Percentiles rank a stretch among this genome's conserved stretches.
Evolutionary conservation across 129 eudicot species (phyloP).

Genomic region (Pseudognaphalium luteoalbum): DNA sequence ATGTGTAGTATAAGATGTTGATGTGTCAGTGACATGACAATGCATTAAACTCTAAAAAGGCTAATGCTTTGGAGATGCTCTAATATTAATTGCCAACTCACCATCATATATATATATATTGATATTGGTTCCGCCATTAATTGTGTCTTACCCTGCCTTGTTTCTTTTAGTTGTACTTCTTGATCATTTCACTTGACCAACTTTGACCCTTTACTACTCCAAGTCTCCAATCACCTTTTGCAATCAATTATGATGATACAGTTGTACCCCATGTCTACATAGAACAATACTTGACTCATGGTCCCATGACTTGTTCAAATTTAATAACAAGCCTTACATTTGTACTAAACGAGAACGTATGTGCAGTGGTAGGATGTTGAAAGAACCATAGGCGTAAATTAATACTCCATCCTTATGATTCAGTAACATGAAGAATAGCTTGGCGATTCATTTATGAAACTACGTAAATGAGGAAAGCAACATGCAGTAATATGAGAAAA

Average conservation of each 20-base stretch:
- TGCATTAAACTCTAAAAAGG: too few species aligned
- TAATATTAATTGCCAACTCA: too few species aligned
- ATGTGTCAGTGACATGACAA: too few species aligned
- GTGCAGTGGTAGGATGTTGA: too few species aligned
- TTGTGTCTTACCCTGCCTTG: conserved; percentile 3
- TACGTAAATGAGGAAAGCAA: neutral
- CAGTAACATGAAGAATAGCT: neutral
- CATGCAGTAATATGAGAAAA: neutral
- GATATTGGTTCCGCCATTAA: neutral
- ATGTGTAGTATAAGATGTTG: too few species aligned
- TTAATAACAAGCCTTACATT: neutral
- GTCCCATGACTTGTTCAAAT: neutral
- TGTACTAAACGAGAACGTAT: neutral
- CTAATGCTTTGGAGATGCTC: too few species aligned
- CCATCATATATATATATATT: too few species aligned
- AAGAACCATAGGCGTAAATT: too few species aligned
- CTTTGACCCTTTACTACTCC: conserved; percentile 22
- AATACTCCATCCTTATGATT: too few species aligned
- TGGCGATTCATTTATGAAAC: neutral
- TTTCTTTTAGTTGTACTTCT: conserved; percentile 22
- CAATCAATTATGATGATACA: neutral
- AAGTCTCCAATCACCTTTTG: conserved; percentile 18
- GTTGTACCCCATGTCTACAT: neutral
- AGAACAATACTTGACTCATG: neutral
- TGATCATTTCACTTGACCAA: conserved; percentile 20